phyloP scores from a whole-genome alignment of 1,284 basidiomycete species.

The Malassezia furfur region DNA sequence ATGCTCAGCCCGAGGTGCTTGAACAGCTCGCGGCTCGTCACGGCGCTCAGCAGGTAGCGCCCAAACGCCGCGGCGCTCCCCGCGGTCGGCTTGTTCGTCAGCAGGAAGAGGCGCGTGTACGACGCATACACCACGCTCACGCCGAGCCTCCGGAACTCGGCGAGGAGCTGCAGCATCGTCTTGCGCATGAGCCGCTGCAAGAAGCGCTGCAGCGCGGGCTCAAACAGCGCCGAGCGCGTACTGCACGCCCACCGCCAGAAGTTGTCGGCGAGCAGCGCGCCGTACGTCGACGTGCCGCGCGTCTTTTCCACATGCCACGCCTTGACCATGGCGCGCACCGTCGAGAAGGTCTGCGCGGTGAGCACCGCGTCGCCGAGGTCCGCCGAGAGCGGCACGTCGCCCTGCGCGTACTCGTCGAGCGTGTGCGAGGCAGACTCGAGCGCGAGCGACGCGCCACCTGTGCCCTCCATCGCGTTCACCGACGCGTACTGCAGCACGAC shows the following conservation, averaged over 20 bases:
- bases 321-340: conserved; percentile 81
- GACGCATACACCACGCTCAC: conserved; percentile 92
- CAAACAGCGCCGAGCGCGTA: conserved; percentile 73
- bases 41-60: conserved; percentile 80
- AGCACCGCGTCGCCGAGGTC: conserved; percentile 77
- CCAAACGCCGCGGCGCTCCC: conserved; percentile 91
- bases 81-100: conserved; percentile 84
- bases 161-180: conserved; percentile 89
- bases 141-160: conserved; percentile 90
- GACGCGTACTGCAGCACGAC: conserved; percentile 85
- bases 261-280: conserved; percentile 60
- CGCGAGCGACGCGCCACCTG: conserved; percentile 61
- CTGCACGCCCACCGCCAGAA: conserved; percentile 97
- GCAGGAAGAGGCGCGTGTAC: conserved; percentile 77
- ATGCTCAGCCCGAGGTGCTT: conserved; percentile 81
- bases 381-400: conserved; percentile 57
- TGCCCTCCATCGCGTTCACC: conserved; percentile 94
- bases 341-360: conserved; percentile 76
- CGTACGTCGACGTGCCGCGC: conserved; percentile 58
- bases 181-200: conserved; percentile 94
- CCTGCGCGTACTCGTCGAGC: conserved; percentile 76
- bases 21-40: conserved; percentile 89
- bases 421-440: conserved; percentile 81
- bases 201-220: conserved; percentile 86
- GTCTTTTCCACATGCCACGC: conserved; percentile 75